These are phyloP conservation scores for Neurospora tetrasperma DNA, from an alignment of 495 filamentous ascomycete species.

Conservation along the genomic window DNA sequence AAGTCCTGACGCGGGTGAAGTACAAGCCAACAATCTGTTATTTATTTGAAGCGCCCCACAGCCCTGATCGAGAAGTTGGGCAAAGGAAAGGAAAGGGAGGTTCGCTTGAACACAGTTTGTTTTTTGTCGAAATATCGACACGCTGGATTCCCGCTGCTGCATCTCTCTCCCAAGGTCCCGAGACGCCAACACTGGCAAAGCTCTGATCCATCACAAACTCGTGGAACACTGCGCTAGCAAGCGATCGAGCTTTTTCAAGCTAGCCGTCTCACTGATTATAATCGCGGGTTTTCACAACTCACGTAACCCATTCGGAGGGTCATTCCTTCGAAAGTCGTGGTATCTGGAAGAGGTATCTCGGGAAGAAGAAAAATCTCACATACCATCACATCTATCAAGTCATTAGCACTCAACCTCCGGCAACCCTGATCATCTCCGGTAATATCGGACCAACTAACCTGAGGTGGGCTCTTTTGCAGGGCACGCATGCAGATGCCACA, in stretches of 20 bases:
- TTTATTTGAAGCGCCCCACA: background rate
- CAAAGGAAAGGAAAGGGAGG: background rate
- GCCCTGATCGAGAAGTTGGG: background rate
- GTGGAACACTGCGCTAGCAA: background rate
- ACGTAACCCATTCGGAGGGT: background rate
- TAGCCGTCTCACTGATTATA: background rate
- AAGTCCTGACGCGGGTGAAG: background rate
- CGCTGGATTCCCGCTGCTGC: background rate
- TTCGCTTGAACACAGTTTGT: background rate
- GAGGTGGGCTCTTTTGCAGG: conserved; percentile 94
- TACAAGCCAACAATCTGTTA: background rate
- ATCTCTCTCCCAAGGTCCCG: background rate
- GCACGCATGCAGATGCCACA: conserved; percentile 92
- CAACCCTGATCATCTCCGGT: background rate
- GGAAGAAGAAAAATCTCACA: conserved; percentile 12
- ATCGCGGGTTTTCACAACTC: background rate
- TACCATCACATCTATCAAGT: conserved; percentile 40
- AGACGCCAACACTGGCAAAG: background rate
- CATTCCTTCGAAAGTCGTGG: background rate
- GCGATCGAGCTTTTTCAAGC: background rate
- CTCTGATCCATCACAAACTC: background rate
- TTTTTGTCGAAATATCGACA: background rate
- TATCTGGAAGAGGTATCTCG: background rate
- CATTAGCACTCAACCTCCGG: conserved; percentile 3
- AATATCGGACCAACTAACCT: conserved; percentile 30